Evolutionary conservation across 345 rosid genomes (phyloP).

Genomic region (Mercurialis annua): DNA sequence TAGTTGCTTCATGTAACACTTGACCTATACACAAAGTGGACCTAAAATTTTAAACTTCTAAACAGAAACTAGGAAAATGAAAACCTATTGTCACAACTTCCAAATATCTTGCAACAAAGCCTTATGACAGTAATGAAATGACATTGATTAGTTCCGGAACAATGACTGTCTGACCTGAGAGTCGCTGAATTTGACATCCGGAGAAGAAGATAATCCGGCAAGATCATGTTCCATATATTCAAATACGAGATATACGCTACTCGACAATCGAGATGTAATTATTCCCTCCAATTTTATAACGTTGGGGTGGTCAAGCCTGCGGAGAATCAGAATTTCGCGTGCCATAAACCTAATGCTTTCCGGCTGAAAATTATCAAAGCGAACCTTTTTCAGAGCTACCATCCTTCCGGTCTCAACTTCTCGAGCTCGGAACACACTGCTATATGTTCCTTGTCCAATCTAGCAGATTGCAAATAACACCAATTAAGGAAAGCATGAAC

Average conservation of each 20-base stretch:
- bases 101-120: neutral
- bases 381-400: constrained; percentile 78
- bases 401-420: constrained; percentile 64
- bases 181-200: constrained; percentile 55
- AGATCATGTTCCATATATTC: constrained; percentile 90
- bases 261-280: constrained; percentile 59
- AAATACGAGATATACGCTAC: constrained; percentile 65
- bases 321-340: constrained; percentile 65
- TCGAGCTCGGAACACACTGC: constrained; percentile 71
- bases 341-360: constrained; percentile 85
- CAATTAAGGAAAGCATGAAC: constrained; percentile 10
- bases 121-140: neutral
- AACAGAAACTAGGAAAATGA: neutral
- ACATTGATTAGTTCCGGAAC: neutral
- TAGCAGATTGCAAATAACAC: constrained; percentile 20
- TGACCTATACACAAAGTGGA: constrained; percentile 35
- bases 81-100: neutral
- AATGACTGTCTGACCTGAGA: constrained; percentile 42
- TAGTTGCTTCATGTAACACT: constrained; percentile 81
- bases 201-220: constrained; percentile 56
- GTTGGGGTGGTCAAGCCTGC: constrained; percentile 78
- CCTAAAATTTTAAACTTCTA: constrained; percentile 11
- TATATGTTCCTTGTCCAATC: constrained; percentile 92
- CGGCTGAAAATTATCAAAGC: constrained; percentile 63
- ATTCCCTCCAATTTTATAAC: constrained; percentile 67